These are phyloP conservation scores for Golubevia sp. DNA, from an alignment of 1,284 basidiomycete species.

Conservation along the genomic window DNA sequence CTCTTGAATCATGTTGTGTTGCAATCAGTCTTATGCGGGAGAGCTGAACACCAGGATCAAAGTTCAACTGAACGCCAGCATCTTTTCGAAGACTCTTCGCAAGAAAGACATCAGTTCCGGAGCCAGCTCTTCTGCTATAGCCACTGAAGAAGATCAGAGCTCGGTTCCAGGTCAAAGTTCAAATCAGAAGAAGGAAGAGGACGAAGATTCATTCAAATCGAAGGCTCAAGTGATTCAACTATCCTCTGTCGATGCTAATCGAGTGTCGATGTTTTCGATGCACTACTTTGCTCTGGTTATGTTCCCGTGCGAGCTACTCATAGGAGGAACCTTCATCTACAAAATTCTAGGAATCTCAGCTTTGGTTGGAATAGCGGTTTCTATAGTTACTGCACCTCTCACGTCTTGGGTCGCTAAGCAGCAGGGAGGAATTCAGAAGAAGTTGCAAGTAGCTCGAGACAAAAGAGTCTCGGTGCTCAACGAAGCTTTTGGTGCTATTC, in stretches of 20 bases:
- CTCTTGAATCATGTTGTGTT: not conserved
- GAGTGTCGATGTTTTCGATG: not conserved
- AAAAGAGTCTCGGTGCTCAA: slow-evolving; percentile 22
- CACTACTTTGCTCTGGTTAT: not conserved
- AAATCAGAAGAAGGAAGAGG: not conserved
- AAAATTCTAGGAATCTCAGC: not conserved
- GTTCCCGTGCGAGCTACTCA: not conserved
- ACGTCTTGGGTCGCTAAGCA: not conserved
- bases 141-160: not conserved
- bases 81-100: not conserved
- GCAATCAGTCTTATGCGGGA: not conserved
- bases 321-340: not conserved
- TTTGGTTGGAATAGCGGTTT: not conserved
- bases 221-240: not conserved
- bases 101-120: not conserved
- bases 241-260: not conserved
- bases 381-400: not conserved
- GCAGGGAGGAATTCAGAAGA: slow-evolving; percentile 6
- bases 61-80: not conserved
- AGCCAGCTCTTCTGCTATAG: not conserved
- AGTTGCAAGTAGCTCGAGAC: slow-evolving; percentile 20
- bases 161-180: not conserved
- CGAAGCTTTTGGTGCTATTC: slow-evolving; percentile 29
- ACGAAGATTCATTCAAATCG: not conserved
- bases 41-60: not conserved